phyloP scores from a whole-genome alignment of 176 grass and related monocot species.

The maize (Zea mays) region DNA sequence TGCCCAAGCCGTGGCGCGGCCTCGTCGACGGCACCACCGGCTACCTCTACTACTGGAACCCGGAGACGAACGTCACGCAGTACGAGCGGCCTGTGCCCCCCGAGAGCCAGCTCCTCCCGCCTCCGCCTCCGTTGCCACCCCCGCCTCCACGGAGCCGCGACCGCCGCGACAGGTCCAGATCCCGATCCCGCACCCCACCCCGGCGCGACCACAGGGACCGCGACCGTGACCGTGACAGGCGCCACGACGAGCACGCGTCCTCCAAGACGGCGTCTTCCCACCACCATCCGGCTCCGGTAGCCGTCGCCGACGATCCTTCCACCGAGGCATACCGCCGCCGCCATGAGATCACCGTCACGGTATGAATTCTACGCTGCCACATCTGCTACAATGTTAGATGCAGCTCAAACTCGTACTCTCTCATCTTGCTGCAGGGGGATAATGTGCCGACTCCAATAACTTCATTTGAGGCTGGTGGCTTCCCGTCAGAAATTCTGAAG shows the following conservation, averaged over 20 bases:
- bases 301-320: constrained; percentile 42
- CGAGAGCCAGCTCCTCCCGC: constrained; percentile 51
- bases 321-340: constrained; percentile 72
- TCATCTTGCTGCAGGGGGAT: constrained; percentile 58
- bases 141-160: constrained; percentile 47
- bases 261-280: constrained; percentile 36
- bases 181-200: constrained; percentile 47
- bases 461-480: constrained; percentile 81
- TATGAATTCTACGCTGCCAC: constrained; percentile 28
- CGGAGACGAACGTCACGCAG: constrained; percentile 88
- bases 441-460: constrained; percentile 74
- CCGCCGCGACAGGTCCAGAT: constrained; percentile 41
- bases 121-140: constrained; percentile 59
- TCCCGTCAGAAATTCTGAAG: constrained; percentile 76
- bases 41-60: constrained; percentile 99
- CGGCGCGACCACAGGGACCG: constrained; percentile 40
- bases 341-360: constrained; percentile 86
- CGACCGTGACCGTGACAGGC: constrained; percentile 30
- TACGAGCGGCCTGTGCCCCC: constrained; percentile 73
- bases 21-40: constrained; percentile 89
- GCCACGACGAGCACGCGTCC: constrained; percentile 41
- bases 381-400: neutral
- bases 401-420: constrained; percentile 1
- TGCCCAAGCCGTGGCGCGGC: constrained; percentile 95
- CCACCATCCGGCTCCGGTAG: constrained; percentile 35